Evolutionary conservation across 2,329 filamentous ascomycete species (phyloP), one percentile per base, ranked within the genome.

Genomic region (Pezicula neosporulosa): DNA sequence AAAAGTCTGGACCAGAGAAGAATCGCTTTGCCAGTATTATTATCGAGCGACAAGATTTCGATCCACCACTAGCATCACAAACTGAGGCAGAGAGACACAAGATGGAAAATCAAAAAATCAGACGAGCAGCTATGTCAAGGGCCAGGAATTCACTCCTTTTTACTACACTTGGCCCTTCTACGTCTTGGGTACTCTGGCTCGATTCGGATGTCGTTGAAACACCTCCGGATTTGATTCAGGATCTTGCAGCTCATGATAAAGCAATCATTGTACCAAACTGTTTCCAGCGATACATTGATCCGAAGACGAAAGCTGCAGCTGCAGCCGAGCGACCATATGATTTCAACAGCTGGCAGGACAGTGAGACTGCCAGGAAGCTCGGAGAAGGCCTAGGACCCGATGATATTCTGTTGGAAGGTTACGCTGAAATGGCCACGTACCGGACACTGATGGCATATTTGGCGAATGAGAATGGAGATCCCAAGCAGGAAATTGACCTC

Each of bases 331-430:
- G 94, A 4, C 85, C 92, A 0, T 99, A 99, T 69, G 94, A 99
- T 72, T 97, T 86, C 78, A 99, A 99, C 74, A 96, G 89, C 68
- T 99, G 94, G 94, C 85, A 93, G 64, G 94, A 99, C 67, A 96
- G 89, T 66, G 80, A 86, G 1, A 86, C 80, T 2, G 93, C 94
- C 1, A 80, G 86, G 65, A 79, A 87, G 35, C 73, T 99, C 56
- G 92, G 82, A 2, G 74, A 79, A 10, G 83, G 83, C 63, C 92
- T 99, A 91, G 89, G 84, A 0, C 86, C 86, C 0, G 93, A 99
- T 62, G 94, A 99, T 44, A 91, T 99, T 57, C 72, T 99, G 47
- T 76, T 97, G 4, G 94, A 99, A 70, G 94, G 94, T 6, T 99
- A 99, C 66, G 82, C 82, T 1, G 90, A 97, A 65, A 89, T 97